These are phyloP conservation scores for Pochonia chlamydosporia DNA, from an alignment of 2,329 filamentous ascomycete species.

Conservation along the genomic window DNA sequence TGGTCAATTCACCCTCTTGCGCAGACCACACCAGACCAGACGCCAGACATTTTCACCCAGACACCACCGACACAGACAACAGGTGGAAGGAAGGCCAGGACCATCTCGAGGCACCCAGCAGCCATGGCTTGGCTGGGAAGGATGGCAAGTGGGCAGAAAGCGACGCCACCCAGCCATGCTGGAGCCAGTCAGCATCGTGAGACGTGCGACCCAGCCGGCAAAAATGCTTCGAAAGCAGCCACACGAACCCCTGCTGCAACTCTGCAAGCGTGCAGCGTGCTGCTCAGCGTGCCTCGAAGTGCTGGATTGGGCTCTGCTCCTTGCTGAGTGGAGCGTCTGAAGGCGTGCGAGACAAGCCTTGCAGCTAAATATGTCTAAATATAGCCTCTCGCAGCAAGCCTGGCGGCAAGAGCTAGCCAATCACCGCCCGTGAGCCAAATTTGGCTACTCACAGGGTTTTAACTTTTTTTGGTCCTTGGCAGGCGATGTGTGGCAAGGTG, in stretches of 20 bases:
- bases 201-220: neutral
- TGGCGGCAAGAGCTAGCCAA: slow-evolving; percentile 26
- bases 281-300: neutral
- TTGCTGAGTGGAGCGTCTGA: slow-evolving; percentile 2
- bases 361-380: slow-evolving; percentile 21
- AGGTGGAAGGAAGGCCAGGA: too few species aligned
- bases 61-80: too few species aligned
- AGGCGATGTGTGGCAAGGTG: neutral
- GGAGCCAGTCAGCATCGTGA: slow-evolving; percentile 1
- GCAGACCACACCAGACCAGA: too few species aligned
- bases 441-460: slow-evolving; percentile 12
- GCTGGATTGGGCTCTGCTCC: slow-evolving; percentile 3
- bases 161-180: neutral
- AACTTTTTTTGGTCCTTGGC: neutral
- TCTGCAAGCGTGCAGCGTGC: slow-evolving; percentile 1
- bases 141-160: neutral
- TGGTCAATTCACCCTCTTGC: too few species aligned
- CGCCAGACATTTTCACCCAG: too few species aligned
- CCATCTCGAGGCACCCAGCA: too few species aligned
- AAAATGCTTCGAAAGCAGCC: slow-evolving; percentile 7
- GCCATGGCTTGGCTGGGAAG: too few species aligned
- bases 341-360: slow-evolving; percentile 5
- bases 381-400: slow-evolving; percentile 23
- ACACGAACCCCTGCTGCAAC: slow-evolving; percentile 10
- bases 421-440: slow-evolving; percentile 18